phyloP scores from a whole-genome alignment of 2,329 filamentous ascomycete species.

The Raffaelea deltoideospora region DNA sequence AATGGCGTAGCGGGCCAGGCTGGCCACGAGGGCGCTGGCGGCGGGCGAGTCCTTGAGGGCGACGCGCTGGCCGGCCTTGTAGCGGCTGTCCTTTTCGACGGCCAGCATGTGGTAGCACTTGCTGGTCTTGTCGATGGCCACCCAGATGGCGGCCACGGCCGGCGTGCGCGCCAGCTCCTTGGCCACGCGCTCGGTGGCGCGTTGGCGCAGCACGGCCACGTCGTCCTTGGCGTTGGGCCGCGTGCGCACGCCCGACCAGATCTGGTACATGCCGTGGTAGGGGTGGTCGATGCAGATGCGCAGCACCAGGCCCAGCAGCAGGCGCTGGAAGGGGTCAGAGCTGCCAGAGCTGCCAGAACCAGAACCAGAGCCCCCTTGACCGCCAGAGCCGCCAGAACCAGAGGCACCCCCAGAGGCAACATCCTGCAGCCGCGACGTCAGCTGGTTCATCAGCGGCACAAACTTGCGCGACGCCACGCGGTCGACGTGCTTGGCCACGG shows the following conservation, averaged over 20 bases:
- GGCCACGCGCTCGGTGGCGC: constrained; percentile 56
- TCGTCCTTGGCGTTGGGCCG: constrained; percentile 58
- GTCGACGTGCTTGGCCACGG: constrained; percentile 54
- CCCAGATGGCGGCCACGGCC: constrained; percentile 44
- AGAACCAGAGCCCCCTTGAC: too few relatives aligned
- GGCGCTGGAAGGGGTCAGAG: constrained; percentile 65
- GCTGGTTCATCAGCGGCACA: constrained; percentile 82
- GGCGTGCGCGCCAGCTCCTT: constrained; percentile 41
- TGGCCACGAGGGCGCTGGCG: constrained; percentile 47
- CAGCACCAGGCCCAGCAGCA: constrained; percentile 59
- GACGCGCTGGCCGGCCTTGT: constrained; percentile 53
- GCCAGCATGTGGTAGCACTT: constrained; percentile 50
- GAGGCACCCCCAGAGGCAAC: too few relatives aligned
- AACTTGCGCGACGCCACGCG: constrained; percentile 85
- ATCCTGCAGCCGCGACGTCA: constrained; percentile 79
- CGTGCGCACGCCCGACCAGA: constrained; percentile 67
- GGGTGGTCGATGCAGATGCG: constrained; percentile 87
- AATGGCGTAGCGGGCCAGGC: constrained; percentile 50
- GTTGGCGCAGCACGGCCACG: constrained; percentile 55
- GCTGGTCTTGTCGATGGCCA: constrained; percentile 59
- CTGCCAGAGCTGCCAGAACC: too few relatives aligned
- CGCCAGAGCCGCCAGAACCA: too few relatives aligned
- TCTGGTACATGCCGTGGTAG: constrained; percentile 93
- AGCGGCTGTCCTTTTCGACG: constrained; percentile 46
- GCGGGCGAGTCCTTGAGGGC: constrained; percentile 38